phyloP scores from a whole-genome alignment of 1,284 basidiomycete genomes.

The Testicularia cyperi region DNA sequence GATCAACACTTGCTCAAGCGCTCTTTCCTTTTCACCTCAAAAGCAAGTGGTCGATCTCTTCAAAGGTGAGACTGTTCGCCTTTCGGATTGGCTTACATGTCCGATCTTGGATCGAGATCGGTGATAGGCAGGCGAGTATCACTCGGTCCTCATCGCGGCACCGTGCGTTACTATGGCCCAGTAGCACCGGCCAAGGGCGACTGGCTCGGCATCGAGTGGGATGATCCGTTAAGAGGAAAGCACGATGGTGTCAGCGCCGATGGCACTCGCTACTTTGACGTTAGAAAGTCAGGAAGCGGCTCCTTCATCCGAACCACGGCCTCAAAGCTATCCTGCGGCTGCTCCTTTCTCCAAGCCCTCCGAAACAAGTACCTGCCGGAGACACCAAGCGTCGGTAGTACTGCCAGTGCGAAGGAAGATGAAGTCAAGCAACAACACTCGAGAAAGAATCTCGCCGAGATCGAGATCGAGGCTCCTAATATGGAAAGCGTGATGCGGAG shows the following conservation, averaged over 20 bases:
- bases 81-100: neutral
- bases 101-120: no score
- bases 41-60: no score
- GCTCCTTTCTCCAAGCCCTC: conserved; percentile 74
- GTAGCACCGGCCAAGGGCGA: conserved; percentile 70
- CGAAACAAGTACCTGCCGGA: conserved; percentile 44
- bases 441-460: conserved; percentile 60
- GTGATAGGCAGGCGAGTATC: conserved; percentile 37
- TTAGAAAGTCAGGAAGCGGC: conserved; percentile 34
- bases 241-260: conserved; percentile 77
- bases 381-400: no score
- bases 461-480: conserved; percentile 82
- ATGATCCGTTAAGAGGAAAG: conserved; percentile 77
- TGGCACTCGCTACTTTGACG: conserved; percentile 73
- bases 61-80: no score
- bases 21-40: no score
- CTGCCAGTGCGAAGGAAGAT: neutral
- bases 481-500: conserved; percentile 75
- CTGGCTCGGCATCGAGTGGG: conserved; percentile 97
- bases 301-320: conserved; percentile 45
- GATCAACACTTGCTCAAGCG: no score
- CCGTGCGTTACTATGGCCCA: conserved; percentile 71
- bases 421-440: conserved; percentile 63
- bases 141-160: conserved; percentile 58
- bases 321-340: conserved; percentile 43